Evolutionary conservation across 2,329 filamentous ascomycete genomes (phyloP), one percentile per base, ranked within the genome.

Genomic region (Talaromyces piceae): DNA sequence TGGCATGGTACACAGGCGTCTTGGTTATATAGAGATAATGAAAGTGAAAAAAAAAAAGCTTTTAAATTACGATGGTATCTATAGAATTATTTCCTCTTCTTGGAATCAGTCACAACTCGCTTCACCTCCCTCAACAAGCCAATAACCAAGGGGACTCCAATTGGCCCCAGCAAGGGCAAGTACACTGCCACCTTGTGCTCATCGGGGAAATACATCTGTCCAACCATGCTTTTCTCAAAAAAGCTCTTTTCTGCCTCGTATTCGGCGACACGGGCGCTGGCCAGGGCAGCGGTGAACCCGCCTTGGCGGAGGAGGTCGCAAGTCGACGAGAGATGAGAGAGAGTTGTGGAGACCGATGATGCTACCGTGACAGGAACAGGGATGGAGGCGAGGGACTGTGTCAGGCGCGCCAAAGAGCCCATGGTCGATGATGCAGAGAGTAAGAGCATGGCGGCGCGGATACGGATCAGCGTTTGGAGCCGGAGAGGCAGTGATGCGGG

Each of bases 201-300:
- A 63, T 98, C 93, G 0, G 93, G 93, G 68, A 98, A 98, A 69
- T 97, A 98, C 2, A 97, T 84, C 72, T 97, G 93, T 0, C 91
- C 93, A 11, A 98, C 93, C 93, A 98, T 98, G 63, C 88, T 95
- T 71, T 95, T 95, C 70, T 98, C 93, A 60, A 98, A 98, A 70
- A 98, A 98, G 0, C 91, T 91, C 54, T 86, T 83, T 67, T 98
- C 93, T 0, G 90, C 91, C 64, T 94, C 89, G 2, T 82, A 80
- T 69, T 96, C 91, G 5, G 93, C 93, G 44, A 89, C 82, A 8
- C 88, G 81, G 0, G 91, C 91, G 65, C 91, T 84, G 56, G 84
- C 80, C 33, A 98, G 73, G 0, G 90, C 91, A 5, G 70, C 68
- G 25, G 83, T 78, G 59, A 83, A 85, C 3, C 73, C 72, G 2